Evolutionary conservation across 2,329 filamentous ascomycete species (phyloP).

Genomic region (Neofusicoccum cordaticola): DNA sequence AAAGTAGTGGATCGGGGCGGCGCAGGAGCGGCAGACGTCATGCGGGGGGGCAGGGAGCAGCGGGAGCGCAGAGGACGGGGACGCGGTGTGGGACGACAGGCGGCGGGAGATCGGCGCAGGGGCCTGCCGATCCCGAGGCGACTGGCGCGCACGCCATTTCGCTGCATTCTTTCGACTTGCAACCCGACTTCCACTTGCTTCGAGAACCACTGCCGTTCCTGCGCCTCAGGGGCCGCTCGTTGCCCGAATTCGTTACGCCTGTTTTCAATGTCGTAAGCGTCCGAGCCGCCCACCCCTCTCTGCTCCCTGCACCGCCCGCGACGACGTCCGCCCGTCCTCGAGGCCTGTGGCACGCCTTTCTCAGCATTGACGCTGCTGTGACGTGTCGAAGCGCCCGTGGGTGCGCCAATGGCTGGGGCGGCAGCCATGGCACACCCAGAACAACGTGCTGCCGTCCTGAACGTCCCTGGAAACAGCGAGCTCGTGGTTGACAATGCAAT

Average conservation of each 20-base stretch:
- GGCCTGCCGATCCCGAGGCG: neutral
- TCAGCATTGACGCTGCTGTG: too few relatives aligned
- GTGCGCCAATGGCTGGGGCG: too few relatives aligned
- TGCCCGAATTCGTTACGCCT: neutral
- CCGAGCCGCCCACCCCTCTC: neutral
- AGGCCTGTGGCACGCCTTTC: too few relatives aligned
- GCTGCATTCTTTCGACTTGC: neutral
- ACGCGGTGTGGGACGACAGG: too few relatives aligned
- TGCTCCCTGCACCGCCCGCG: neutral
- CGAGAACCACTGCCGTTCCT: neutral
- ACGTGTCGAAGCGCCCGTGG: too few relatives aligned
- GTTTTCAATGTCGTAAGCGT: conserved; percentile 5
- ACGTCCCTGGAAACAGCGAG: neutral
- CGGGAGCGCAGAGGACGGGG: neutral
- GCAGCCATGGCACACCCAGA: too few relatives aligned
- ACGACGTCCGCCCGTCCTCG: too few relatives aligned
- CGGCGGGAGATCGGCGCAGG: conserved; percentile 8
- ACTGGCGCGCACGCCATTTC: neutral
- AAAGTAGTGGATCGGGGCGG: neutral
- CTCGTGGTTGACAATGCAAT: neutral
- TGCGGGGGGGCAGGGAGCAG: neutral
- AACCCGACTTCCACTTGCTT: neutral
- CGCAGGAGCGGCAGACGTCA: neutral
- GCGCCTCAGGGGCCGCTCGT: neutral
- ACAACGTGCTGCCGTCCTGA: too few relatives aligned